Base-by-base conservation (phyloP, 202 grass and related monocot genomes). In the Tripidium arundinaceum region DNA sequence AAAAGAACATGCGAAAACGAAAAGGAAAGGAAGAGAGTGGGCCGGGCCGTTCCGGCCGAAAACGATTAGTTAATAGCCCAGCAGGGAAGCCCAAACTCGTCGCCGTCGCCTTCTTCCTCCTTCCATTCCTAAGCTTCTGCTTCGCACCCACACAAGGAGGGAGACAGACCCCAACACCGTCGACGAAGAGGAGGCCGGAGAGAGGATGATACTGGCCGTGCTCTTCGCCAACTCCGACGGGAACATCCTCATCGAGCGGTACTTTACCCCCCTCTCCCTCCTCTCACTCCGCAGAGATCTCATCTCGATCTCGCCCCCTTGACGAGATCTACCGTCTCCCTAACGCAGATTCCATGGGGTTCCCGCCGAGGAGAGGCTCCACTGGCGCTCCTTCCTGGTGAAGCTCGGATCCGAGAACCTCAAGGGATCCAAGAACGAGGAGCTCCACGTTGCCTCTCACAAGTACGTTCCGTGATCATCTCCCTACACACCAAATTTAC, bases 161-260 rank as follows among this genome's bases (percentile, higher is more conserved):
- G 15, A 3, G 8, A n/a, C 25, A 50, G 15, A 47, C 14, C 54
- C 34, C 7, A 41, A 7, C 74, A 31, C 41, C 75, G 59, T 29
- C 63, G 68, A 59, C 13, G 68, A 58, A 58, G 54, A 62, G 21
- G 39, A 28, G 46, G 49, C 60, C 10, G 16, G 22, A 52, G 22
- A 12, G 31, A 65, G 38, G 77, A 98, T 98, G 92, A 98, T 98
- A 19, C 88, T 98, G 13, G 92, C 95, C 16, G 84, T 98, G 85
- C 92, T 98, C 90, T 98, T 98, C 86, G 90, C 95, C 66, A 98
- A 98, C 82, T 84, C 95, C 27, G 95, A 98, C 0, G 95, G 92
- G 25, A 98, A 98, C 88, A 98, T 98, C 82, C 92, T 98, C 81
- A 80, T 95, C 82, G 92, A 98, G 86, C 85, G 95, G 92, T 94